Evolutionary conservation across 2,329 filamentous ascomycete genomes (phyloP).

Genomic region (Geosmithia morbida): DNA sequence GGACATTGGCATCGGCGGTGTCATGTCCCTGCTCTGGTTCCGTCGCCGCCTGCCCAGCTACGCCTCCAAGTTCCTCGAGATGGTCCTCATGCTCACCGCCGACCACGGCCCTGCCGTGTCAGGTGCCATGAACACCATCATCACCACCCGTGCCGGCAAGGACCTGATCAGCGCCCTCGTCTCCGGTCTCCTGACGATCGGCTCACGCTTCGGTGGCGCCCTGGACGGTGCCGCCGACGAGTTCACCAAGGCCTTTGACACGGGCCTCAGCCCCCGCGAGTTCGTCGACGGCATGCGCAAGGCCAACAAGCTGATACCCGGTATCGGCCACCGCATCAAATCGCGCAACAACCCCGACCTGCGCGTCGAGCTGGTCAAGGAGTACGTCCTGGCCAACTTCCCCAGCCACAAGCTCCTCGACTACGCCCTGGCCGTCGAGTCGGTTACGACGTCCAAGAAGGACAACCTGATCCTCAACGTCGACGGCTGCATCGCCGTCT

Average conservation of each 20-base stretch:
- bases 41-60: slow-evolving; percentile 90
- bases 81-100: slow-evolving; percentile 99
- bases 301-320: slow-evolving; percentile 99
- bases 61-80: slow-evolving; percentile 98
- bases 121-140: slow-evolving; percentile 99
- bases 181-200: slow-evolving; percentile 93
- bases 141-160: slow-evolving; percentile 98
- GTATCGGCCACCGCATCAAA: slow-evolving; percentile 99
- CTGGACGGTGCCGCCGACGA: slow-evolving; percentile 96
- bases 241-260: slow-evolving; percentile 96
- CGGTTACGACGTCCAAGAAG: slow-evolving; percentile 98
- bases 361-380: slow-evolving; percentile 98
- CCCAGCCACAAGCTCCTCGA: slow-evolving; percentile 96
- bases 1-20: slow-evolving; percentile 97
- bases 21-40: slow-evolving; percentile 99
- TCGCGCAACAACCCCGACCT: slow-evolving; percentile 99
- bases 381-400: slow-evolving; percentile 97
- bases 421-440: slow-evolving; percentile 95
- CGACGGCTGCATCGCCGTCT: slow-evolving; percentile 93
- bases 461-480: slow-evolving; percentile 99
- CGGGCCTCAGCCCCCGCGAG: slow-evolving; percentile 94
- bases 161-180: slow-evolving; percentile 93
- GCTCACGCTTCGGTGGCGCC: slow-evolving; percentile 95
- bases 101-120: slow-evolving; percentile 98
- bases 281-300: slow-evolving; percentile 99